Evolutionary conservation across 148 eudicot species (phyloP), one percentile per base, ranked within the genome.

Genomic region (Chenopodium quinoa): DNA sequence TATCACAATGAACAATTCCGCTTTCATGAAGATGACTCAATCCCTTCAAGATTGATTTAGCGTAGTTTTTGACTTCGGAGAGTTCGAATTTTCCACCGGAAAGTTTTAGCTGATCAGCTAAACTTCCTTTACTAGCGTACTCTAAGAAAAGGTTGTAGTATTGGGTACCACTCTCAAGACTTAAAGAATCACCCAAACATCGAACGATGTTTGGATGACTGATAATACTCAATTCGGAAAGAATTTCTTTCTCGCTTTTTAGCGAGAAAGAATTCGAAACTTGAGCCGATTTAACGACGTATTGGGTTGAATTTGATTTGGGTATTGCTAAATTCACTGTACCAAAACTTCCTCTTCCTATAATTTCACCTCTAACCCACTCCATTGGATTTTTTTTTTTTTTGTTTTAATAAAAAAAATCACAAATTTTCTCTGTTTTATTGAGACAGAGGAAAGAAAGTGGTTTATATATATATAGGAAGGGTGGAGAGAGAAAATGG

Each of bases 321-420:
- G 93, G 85, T 63, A 85, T 85, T 0, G 92, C 97, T 50, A 93
- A 75, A 78, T 75, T 91, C 0, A 95, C 97, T 3, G 88, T 87
- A 0, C 90, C 98, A 66, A 93, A 95, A 84, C 96, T 95, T 60
- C 98, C 98, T 62, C 84, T 90, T 5, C 98, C 98, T 23, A 95
- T 73, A 19, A 68, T 76, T 11, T 82, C 83, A n/a, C 97, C 97
- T 27, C 97, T 88, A 71, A 92, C 75, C 94, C 94, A 95, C 88
- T 91, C 93, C 98, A 94, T 94, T 50, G 3, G 62, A n/a, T 17
- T 56, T 56, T 56, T 13, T 6, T 13, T 6, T 40, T 58, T 25
- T 71, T 77, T 40, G 47, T 29, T 29, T 25, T 6, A 4, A 19
- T 63, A 63, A 22, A n/a, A 14, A 2, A 9, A 23, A 6, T 37